phyloP scores from a whole-genome alignment of 2,329 filamentous ascomycete species.

The Blumeria graminis region DNA sequence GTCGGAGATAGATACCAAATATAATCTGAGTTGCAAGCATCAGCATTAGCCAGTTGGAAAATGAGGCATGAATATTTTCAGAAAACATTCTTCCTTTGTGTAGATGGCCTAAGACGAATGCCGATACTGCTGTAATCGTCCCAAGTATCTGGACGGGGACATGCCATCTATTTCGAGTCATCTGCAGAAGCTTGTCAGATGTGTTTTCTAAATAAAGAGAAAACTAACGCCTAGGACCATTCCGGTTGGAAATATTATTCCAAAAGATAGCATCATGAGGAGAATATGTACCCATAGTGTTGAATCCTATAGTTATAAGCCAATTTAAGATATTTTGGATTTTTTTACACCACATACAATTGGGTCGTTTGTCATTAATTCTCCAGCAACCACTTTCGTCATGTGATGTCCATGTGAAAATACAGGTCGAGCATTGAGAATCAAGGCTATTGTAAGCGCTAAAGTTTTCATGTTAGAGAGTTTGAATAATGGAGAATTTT shows the following conservation, averaged over 20 bases:
- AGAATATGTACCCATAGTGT: conserved; percentile 89
- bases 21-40: conserved; percentile 53
- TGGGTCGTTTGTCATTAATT: conserved; percentile 45
- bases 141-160: conserved; percentile 65
- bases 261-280: conserved; percentile 67
- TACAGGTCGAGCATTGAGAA: neutral
- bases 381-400: conserved; percentile 39
- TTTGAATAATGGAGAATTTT: no score
- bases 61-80: conserved; percentile 55
- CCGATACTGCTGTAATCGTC: conserved; percentile 51
- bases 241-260: conserved; percentile 74
- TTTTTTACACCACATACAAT: conserved; percentile 26
- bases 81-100: conserved; percentile 78
- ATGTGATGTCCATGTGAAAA: conserved; percentile 20
- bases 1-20: conserved; percentile 65
- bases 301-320: conserved; percentile 34
- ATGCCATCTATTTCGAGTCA: conserved; percentile 80
- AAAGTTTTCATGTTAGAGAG: no score
- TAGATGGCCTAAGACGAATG: conserved; percentile 75
- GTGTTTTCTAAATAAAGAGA: neutral
- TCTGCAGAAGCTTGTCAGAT: conserved; percentile 23
- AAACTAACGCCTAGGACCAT: conserved; percentile 74
- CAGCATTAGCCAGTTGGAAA: conserved; percentile 60
- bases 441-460: no score
- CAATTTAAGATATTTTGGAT: neutral